Percentiles rank a stretch among this genome's conserved stretches.
These are phyloP conservation scores for Micractinium conductrix DNA, from an alignment of 139 green algal genomes.

Conservation along the genomic window DNA sequence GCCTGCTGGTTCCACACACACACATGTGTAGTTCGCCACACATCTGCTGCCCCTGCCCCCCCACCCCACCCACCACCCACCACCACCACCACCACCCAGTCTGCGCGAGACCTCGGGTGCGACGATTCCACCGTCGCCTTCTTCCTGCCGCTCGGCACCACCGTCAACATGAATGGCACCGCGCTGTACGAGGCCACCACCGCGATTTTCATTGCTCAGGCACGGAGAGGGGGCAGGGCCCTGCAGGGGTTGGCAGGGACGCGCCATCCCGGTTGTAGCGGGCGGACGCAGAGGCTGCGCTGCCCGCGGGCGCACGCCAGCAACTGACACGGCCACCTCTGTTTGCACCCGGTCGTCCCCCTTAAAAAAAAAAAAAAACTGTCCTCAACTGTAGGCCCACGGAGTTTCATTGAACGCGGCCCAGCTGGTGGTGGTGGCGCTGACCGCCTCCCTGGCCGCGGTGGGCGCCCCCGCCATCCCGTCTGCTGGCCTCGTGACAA, in stretches of 20 bases:
- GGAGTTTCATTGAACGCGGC: constrained; percentile 45
- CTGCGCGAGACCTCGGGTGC: constrained; percentile 48
- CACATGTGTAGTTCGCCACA: not conserved
- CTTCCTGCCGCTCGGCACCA: constrained; percentile 63
- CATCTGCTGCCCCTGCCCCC: constrained; percentile 19
- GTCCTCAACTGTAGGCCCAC: constrained; percentile 61
- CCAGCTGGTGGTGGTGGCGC: constrained; percentile 51
- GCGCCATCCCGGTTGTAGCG: too few relatives aligned
- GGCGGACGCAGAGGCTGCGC: too few relatives aligned
- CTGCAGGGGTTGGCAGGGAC: too few relatives aligned
- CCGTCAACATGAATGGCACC: constrained; percentile 71
- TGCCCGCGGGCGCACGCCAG: too few relatives aligned
- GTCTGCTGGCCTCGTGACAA: constrained; percentile 66
- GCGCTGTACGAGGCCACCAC: constrained; percentile 72
- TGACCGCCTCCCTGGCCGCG: constrained; percentile 62
- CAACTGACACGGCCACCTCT: too few relatives aligned
- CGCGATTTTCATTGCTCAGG: constrained; percentile 9
- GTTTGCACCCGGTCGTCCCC: too few relatives aligned
- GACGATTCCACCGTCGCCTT: constrained; percentile 53
- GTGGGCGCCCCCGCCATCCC: constrained; percentile 70
- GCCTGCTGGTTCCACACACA: not conserved
- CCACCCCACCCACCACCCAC: not conserved
- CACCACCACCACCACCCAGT: constrained; percentile 6
- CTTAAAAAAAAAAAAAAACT: too few relatives aligned
- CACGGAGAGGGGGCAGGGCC: not conserved